Conservation (phyloP, 306 rosid species). For the Lathyrus oleraceus region DNA sequence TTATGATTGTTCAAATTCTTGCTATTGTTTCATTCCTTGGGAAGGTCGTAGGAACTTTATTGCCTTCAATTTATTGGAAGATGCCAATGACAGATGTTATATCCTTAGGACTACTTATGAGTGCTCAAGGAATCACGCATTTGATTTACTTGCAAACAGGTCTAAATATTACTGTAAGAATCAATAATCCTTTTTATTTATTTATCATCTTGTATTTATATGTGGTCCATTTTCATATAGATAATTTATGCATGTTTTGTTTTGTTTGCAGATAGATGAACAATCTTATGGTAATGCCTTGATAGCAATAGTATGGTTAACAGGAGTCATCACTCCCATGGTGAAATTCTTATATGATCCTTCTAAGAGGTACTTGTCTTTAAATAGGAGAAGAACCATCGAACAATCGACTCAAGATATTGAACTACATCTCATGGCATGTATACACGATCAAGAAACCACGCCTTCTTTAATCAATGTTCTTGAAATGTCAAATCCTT, state of each 20-base stretch:
- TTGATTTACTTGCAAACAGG: conserved; percentile 39
- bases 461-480: conserved; percentile 54
- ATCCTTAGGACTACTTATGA: conserved; percentile 50
- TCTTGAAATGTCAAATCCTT: conserved; percentile 54
- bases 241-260: not conserved
- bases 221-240: not conserved
- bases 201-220: not conserved
- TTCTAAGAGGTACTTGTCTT: conserved; percentile 45
- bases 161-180: conserved; percentile 38
- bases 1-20: conserved; percentile 31
- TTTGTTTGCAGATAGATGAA: conserved; percentile 52
- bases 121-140: conserved; percentile 60
- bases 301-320: conserved; percentile 43
- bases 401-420: conserved; percentile 36
- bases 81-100: conserved; percentile 47
- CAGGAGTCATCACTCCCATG: conserved; percentile 43
- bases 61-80: conserved; percentile 58
- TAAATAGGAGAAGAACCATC: conserved; percentile 43
- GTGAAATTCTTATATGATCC: conserved; percentile 57
- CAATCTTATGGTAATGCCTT: conserved; percentile 38
- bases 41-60: conserved; percentile 50
- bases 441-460: conserved; percentile 48
- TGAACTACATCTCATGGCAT: conserved; percentile 48
- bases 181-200: not conserved
- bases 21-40: conserved; percentile 41